Conservation (phyloP, 2,329 filamentous ascomycete genomes). For the Alternaria brassicae region DNA sequence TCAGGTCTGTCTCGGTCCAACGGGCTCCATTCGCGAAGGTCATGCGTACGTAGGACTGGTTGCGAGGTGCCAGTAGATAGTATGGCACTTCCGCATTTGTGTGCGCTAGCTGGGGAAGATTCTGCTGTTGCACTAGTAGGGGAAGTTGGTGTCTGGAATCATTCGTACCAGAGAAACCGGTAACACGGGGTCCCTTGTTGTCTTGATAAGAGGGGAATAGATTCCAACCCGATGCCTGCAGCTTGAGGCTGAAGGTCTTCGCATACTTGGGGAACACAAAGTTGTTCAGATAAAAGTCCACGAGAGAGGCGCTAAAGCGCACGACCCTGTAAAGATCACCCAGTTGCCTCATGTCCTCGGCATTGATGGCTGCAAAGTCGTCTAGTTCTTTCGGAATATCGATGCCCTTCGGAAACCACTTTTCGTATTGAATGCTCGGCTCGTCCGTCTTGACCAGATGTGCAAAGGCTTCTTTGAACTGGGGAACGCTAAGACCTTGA, state of each 20-base stretch:
- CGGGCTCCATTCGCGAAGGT: conserved; percentile 42
- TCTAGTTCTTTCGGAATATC: conserved; percentile 56
- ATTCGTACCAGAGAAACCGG: conserved; percentile 76
- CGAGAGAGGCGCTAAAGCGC: conserved; percentile 58
- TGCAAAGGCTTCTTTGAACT: conserved; percentile 61
- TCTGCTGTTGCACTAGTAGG: conserved; percentile 66
- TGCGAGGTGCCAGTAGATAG: conserved; percentile 63
- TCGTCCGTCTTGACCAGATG: conserved; percentile 64
- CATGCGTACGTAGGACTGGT: conserved; percentile 56
- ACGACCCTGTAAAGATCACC: conserved; percentile 47
- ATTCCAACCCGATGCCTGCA: conserved; percentile 73
- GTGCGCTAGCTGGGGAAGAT: conserved; percentile 63
- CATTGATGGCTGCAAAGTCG: conserved; percentile 66
- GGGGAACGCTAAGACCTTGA: conserved; percentile 58
- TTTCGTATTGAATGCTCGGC: conserved; percentile 63
- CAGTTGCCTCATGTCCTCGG: conserved; percentile 62
- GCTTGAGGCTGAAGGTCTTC: conserved; percentile 68
- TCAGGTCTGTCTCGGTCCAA: conserved; percentile 56
- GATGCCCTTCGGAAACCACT: conserved; percentile 57
- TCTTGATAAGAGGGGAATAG: conserved; percentile 57
- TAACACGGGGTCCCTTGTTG: conserved; percentile 55
- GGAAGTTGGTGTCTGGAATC: conserved; percentile 68
- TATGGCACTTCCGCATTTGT: conserved; percentile 70
- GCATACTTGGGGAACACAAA: conserved; percentile 71
- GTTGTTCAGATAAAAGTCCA: conserved; percentile 71